Evolutionary conservation across 345 rosid genomes (phyloP).

Genomic region (Eucalyptus paniculata): DNA sequence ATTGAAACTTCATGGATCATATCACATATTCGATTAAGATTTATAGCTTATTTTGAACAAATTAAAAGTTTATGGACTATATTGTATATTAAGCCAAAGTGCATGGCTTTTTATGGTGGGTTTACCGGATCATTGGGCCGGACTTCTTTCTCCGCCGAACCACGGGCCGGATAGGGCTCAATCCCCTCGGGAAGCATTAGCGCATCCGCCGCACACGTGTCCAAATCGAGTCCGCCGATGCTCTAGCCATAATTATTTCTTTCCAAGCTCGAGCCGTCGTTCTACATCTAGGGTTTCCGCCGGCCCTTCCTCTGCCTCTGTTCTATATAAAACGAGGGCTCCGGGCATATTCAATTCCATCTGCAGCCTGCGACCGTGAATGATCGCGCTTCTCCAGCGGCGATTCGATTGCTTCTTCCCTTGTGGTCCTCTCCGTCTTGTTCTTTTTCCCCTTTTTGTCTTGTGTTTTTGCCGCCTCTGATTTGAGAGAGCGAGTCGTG

Average conservation of each 20-base stretch:
- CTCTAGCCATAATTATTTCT: not conserved
- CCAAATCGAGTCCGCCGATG: not conserved
- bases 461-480: not conserved
- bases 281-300: not conserved
- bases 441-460: not conserved
- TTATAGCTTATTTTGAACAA: rapidly evolving
- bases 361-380: not conserved
- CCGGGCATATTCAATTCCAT: rapidly evolving
- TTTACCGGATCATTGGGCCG: not conserved
- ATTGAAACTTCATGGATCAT: too few species aligned
- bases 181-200: not conserved
- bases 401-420: not conserved
- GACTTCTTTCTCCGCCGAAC: not conserved
- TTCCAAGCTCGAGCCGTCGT: not conserved
- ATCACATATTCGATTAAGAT: too few species aligned
- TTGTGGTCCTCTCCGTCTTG: not conserved
- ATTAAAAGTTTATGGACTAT: too few species aligned
- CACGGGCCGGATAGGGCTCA: not conserved
- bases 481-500: not conserved
- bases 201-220: not conserved
- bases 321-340: not conserved
- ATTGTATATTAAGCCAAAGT: too few species aligned
- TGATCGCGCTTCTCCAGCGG: not conserved
- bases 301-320: not conserved
- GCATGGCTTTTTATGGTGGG: not conserved